Evolutionary conservation across 257 asterid genomes (phyloP), one percentile per base, ranked within the genome.

Genomic region (Salvia miltiorrhiza): DNA sequence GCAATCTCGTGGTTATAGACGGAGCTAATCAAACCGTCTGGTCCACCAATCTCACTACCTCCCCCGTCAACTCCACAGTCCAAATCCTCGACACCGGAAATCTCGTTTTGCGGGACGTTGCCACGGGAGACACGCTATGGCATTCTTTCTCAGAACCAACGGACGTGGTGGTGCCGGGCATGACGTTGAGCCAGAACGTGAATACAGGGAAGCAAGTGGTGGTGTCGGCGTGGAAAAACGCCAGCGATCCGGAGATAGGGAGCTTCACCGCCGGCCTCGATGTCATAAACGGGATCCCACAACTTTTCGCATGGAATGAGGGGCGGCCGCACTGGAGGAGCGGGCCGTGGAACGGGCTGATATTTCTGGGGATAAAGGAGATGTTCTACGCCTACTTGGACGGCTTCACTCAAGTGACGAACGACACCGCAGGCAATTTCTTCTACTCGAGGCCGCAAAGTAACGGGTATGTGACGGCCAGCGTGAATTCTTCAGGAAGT

Each of bases 321-420:
- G 78, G 73, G 7, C 72, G 55, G 1, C 68, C 71, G 5, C 64
- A 69, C 50, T 81, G 82, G 83, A 56, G 82, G 61, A 79, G 80
- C 21, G 89, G 89, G 1, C 81, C 79, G 0, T 84, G 84, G 81
- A 71, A 84, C 56, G 84, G 84, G 0, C 74, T 45, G 53, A 67
- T 71, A 5, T 50, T 76, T 3, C 52, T 77, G 0, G 89, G 86
- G 20, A 70, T 78, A 0, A 77, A 62, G 14, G 43, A 69, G 12
- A 79, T 78, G 84, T 73, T 76, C 30, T 47, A 74, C 40, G 54
- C 68, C 9, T 60, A 52, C 40, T 11, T 55, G 4, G 78, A 57
- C 41, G 79, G 82, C 0, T 63, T 73, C 48, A 71, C 2, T 1
- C 65, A 50, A 20, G 9, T 21, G 12, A 72, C 12, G n/a, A 65